phyloP scores from a whole-genome alignment of 306 rosid genomes.

The Vigna angularis region DNA sequence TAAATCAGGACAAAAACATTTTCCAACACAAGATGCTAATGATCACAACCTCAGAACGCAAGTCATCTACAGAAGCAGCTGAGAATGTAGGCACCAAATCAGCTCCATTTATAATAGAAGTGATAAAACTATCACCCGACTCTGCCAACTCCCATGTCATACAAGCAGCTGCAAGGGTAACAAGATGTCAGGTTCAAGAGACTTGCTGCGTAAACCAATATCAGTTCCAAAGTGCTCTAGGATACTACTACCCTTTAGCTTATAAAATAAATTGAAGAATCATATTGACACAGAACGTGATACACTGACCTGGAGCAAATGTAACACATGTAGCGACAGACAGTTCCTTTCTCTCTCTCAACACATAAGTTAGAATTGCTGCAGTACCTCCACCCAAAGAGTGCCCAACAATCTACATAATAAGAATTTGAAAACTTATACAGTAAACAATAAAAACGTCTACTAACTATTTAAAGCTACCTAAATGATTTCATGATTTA shows the following conservation, averaged over 20 bases:
- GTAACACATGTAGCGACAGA: constrained; percentile 77
- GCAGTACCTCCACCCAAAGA: constrained; percentile 99
- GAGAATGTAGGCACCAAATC: constrained; percentile 97
- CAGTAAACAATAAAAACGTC: constrained; percentile 21
- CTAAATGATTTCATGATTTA: constrained; percentile 16
- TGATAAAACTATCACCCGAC: constrained; percentile 75
- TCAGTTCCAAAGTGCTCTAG: constrained; percentile 32
- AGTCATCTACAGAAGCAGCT: constrained; percentile 93
- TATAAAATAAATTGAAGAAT: constrained; percentile 28
- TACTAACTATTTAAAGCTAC: constrained; percentile 34
- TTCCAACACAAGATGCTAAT: constrained; percentile 21
- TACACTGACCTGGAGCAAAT: constrained; percentile 89
- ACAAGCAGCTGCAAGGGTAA: constrained; percentile 84
- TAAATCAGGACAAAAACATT: constrained; percentile 29
- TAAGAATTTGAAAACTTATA: constrained; percentile 18
- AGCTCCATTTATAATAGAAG: constrained; percentile 92
- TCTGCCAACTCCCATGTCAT: constrained; percentile 99
- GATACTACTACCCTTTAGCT: constrained; percentile 16
- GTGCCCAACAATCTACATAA: constrained; percentile 85
- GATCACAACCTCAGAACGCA: constrained; percentile 84
- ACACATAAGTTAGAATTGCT: constrained; percentile 85
- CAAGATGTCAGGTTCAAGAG: constrained; percentile 43
- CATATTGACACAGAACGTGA: constrained; percentile 12
- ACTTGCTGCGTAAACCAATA: constrained; percentile 19
- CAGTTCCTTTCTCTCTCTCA: constrained; percentile 87